A percentile compares a stretch with the other conserved stretches of the same genome.
These are phyloP conservation scores for Dacryopinax spathularia DNA, from an alignment of 768 basidiomycete genomes.

Conservation along the genomic window DNA sequence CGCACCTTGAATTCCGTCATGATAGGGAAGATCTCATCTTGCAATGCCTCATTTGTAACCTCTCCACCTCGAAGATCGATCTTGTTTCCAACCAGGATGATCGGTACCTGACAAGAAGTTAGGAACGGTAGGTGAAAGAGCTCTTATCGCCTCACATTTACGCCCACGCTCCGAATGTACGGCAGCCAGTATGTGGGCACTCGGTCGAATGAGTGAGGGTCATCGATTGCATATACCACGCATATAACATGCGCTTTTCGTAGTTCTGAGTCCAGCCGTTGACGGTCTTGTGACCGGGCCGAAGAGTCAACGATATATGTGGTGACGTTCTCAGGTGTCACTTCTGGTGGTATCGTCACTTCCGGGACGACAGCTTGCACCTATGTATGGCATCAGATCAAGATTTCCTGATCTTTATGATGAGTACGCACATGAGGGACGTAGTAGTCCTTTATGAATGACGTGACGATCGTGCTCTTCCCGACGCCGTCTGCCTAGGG, in stretches of 20 bases:
- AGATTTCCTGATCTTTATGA: background rate
- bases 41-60: slow-evolving; percentile 85
- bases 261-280: slow-evolving; percentile 86
- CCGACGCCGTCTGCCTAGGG: slow-evolving; percentile 71
- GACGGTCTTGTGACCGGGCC: slow-evolving; percentile 71
- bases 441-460: slow-evolving; percentile 90
- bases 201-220: slow-evolving; percentile 89
- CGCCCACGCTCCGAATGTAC: slow-evolving; percentile 83
- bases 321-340: slow-evolving; percentile 93
- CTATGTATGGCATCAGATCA: slow-evolving; percentile 28
- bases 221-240: slow-evolving; percentile 93
- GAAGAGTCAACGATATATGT: slow-evolving; percentile 97
- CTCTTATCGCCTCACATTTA: slow-evolving; percentile 59
- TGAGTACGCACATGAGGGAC: slow-evolving; percentile 57
- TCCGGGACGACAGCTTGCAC: slow-evolving; percentile 92
- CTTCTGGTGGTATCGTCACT: slow-evolving; percentile 94
- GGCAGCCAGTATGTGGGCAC: slow-evolving; percentile 98
- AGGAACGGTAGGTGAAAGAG: background rate
- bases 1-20: slow-evolving; percentile 96
- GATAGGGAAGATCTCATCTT: slow-evolving; percentile 89
- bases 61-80: slow-evolving; percentile 88
- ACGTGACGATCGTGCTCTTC: slow-evolving; percentile 94
- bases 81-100: slow-evolving; percentile 96
- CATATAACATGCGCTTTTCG: slow-evolving; percentile 97
- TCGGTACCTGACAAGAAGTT: slow-evolving; percentile 57